Evolutionary conservation across 805 yeast genomes (phyloP), one percentile per base, ranked within the genome.

Genomic region (Cyberlindnera amylophila): DNA sequence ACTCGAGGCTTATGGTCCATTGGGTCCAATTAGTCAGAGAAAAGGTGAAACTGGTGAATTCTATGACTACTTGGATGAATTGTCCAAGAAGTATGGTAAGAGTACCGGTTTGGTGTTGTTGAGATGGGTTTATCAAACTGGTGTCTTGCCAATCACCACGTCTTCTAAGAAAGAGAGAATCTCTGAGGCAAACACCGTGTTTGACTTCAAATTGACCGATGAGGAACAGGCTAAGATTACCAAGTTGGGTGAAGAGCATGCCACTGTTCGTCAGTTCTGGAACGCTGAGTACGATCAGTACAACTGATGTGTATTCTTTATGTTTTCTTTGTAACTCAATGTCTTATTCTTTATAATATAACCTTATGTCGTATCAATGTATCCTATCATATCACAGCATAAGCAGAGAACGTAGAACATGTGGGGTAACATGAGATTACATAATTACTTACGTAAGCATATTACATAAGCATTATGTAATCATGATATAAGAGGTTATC

Each of bases 61-160:
- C 62, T 72, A 54, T 60, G 63, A 49, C 42, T 67, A 50, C 38
- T 44, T 77, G 14, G 63, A 64, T 3, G 60, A 71, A 41, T 63
- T 86, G 51, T 57, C 76, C n/a, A 52, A 59, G 32, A 83, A 84
- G 52, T 84, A 86, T 58, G 55, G 57, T 18, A 79, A 73, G 44
- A 68, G 81, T n/a, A 69, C 71, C 30, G 78, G 84, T n/a, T 83
- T 77, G 53, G 66, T 86, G 39, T 62, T 85, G 44, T 69, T 86
- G 47, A 71, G 87, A 60, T 86, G 88, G 84, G 81, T 82, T 8
- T 69, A 76, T 43, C 82, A 81, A 57, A 63, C 63, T 15, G 85
- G 83, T 14, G 72, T 81, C 7, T 57, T 85, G 31, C 95, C 95
- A 18, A 66, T 87, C 16, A 87, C 96, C 6, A 85, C 93, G 11